phyloP scores from a whole-genome alignment of 108 stramenopile genomes.

The Nitzschia sp. region DNA sequence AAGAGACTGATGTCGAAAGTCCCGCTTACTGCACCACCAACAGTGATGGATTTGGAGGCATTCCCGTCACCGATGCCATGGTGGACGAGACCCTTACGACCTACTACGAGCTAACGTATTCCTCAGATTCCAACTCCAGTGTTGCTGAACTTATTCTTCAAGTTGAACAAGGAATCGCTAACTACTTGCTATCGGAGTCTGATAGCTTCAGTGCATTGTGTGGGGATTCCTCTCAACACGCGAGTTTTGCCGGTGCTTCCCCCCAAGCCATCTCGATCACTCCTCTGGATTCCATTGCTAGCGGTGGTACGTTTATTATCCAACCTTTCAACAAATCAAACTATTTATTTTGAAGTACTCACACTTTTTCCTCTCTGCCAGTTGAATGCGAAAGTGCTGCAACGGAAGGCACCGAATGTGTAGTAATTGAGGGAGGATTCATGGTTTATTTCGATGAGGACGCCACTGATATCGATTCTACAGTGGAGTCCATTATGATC shows the following conservation, averaged over 20 bases:
- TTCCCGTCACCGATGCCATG: neutral
- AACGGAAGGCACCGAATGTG: neutral
- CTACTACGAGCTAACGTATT: constrained; percentile 1
- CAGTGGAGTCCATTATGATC: neutral
- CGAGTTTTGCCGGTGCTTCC: neutral
- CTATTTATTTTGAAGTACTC: neutral
- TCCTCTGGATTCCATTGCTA: constrained; percentile 1
- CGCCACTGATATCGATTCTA: neutral
- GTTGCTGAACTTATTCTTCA: neutral
- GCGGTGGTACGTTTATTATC: neutral
- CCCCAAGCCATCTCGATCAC: neutral
- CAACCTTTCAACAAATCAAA: neutral
- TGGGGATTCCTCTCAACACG: neutral
- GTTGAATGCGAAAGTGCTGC: neutral
- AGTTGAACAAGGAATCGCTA: neutral
- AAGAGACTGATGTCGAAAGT: constrained; percentile 15
- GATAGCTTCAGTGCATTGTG: neutral
- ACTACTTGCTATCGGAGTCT: constrained; percentile 3
- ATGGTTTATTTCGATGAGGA: constrained; percentile 9
- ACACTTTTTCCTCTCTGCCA: neutral
- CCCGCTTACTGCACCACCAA: constrained; percentile 5
- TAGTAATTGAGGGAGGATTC: constrained; percentile 11
- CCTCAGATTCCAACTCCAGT: neutral
- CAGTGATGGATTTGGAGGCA: constrained; percentile 18
- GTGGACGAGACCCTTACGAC: neutral